Conservation (phyloP, 192 early-diverging fungal genomes). For the Gigaspora rosea region DNA sequence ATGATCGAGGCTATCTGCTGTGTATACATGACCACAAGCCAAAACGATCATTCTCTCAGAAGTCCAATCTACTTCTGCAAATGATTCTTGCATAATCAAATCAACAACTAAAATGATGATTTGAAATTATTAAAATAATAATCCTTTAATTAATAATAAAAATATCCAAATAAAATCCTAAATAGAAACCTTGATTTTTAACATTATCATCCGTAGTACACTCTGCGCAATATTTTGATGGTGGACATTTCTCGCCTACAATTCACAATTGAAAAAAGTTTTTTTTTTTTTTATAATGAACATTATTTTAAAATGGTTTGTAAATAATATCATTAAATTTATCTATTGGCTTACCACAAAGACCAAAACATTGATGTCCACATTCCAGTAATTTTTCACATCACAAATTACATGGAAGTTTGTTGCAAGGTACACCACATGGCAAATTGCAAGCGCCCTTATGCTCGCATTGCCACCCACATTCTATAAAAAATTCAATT, state of each 20-base stretch:
- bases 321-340: neutral
- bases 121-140: neutral
- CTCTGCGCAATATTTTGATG: conserved; percentile 36
- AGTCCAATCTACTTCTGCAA: conserved; percentile 44
- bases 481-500: neutral
- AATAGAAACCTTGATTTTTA: conserved; percentile 12
- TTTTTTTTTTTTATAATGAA: too few species aligned
- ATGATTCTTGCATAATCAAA: conserved; percentile 18
- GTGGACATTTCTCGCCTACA: conserved; percentile 41
- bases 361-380: conserved; percentile 50
- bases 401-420: conserved; percentile 55
- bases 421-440: conserved; percentile 58
- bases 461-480: conserved; percentile 57
- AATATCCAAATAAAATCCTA: neutral
- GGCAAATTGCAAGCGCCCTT: conserved; percentile 45
- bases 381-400: conserved; percentile 50
- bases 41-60: conserved; percentile 51
- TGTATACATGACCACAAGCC: conserved; percentile 54
- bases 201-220: conserved; percentile 34
- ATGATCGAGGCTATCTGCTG: conserved; percentile 54
- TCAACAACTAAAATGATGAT: conserved; percentile 33
- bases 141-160: neutral
- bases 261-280: neutral
- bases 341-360: neutral
- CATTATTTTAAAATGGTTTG: too few species aligned